Evolutionary conservation across 441 rosid species (phyloP).

Genomic region (Arabidopsis hybrid): DNA sequence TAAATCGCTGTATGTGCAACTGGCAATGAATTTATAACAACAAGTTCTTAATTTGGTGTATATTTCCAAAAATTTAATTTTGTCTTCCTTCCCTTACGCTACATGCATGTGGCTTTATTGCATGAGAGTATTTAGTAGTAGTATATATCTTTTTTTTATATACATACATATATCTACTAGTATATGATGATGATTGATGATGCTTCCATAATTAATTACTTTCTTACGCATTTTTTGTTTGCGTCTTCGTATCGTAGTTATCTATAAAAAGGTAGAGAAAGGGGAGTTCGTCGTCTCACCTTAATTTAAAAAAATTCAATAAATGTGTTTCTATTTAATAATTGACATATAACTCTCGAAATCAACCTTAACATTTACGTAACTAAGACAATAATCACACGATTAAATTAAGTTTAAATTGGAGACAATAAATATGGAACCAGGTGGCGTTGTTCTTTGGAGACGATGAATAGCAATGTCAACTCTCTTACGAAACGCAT

Average conservation of each 20-base stretch:
- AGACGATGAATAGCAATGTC: conserved; percentile 47
- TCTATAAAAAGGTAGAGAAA: conserved; percentile 3
- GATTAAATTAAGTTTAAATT: conserved; percentile 7
- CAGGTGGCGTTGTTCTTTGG: conserved; percentile 49
- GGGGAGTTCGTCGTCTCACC: conserved; percentile 11
- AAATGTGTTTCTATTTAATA: no score
- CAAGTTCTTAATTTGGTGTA: conserved; percentile 44
- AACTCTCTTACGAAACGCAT: conserved; percentile 46
- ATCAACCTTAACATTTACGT: no score
- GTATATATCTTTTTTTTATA: background rate
- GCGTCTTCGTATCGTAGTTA: conserved; percentile 26
- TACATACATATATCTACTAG: background rate
- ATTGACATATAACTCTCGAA: no score
- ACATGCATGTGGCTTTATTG: conserved; percentile 52
- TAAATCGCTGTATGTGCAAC: conserved; percentile 50
- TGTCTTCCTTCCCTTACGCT: conserved; percentile 49
- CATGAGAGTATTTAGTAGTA: conserved; percentile 47
- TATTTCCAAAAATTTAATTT: conserved; percentile 43
- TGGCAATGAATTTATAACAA: conserved; percentile 50
- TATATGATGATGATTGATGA: background rate
- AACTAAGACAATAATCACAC: no score
- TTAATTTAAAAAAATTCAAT: no score
- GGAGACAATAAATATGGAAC: conserved; percentile 42
- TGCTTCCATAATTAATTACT: conserved; percentile 23
- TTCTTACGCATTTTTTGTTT: background rate